Evolutionary conservation across 2,329 filamentous ascomycete genomes (phyloP).

Genomic region (Coniochaeta sp.): DNA sequence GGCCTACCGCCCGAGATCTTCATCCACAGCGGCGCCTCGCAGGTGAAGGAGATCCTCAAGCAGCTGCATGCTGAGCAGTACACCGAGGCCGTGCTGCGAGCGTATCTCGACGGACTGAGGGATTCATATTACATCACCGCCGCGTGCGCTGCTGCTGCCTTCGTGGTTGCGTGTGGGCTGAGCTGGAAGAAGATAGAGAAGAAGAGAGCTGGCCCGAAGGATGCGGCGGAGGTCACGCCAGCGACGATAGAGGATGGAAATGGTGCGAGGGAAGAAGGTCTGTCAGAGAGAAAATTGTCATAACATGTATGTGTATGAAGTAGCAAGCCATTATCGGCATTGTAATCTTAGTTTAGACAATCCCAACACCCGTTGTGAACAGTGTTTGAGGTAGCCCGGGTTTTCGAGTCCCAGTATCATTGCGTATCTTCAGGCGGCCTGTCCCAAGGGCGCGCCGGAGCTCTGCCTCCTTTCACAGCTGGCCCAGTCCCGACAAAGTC

Average conservation of each 20-base stretch:
- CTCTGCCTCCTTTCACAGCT: not conserved
- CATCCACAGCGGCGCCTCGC: slow-evolving; percentile 44
- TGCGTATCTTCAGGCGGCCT: slow-evolving; percentile 4
- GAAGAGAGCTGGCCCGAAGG: slow-evolving; percentile 3
- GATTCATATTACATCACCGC: slow-evolving; percentile 45
- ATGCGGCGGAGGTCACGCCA: not conserved
- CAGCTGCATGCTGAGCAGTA: slow-evolving; percentile 31
- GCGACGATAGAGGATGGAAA: not conserved
- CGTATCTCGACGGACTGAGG: slow-evolving; percentile 41
- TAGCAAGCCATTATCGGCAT: not conserved
- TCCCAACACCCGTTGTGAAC: too few relatives aligned
- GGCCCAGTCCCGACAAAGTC: slow-evolving; percentile 49
- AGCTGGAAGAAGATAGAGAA: slow-evolving; percentile 49
- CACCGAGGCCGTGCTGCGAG: slow-evolving; percentile 33
- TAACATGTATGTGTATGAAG: not conserved
- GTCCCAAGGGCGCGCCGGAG: slow-evolving; percentile 1
- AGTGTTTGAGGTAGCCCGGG: too few relatives aligned
- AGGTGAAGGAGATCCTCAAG: slow-evolving; percentile 36
- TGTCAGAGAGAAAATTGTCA: not conserved
- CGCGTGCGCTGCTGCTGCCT: slow-evolving; percentile 36
- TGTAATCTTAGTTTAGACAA: not conserved
- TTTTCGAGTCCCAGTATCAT: not conserved
- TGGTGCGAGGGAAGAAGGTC: not conserved
- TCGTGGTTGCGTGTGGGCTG: slow-evolving; percentile 34
- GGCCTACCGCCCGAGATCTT: slow-evolving; percentile 39